Evolutionary conservation across 805 yeast genomes (phyloP), one percentile per base, ranked within the genome.

Genomic region (Saturnispora galanensis): DNA sequence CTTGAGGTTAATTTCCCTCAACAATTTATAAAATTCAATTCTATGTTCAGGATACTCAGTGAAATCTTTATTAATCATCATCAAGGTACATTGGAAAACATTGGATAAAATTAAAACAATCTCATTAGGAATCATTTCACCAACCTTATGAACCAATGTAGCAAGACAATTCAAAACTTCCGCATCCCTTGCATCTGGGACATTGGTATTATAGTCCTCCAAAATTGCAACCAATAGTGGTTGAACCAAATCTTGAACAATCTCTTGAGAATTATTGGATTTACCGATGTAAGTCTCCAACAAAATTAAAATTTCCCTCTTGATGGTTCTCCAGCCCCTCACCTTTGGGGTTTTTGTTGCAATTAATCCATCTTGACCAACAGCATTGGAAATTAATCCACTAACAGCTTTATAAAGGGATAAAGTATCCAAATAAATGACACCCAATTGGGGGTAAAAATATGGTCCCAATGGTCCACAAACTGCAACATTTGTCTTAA

Each of bases 11-110:
- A 93, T 90, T 48, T 85, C 94, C 55, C 89, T 81, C 59, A 93
- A 72, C 44, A 93, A 71, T 66, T 83, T 84, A 69, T 90, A 93
- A 63, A 93, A 93, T 61, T 89, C 97, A 46, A 90, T 95, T 58
- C 99, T 79, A 67, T 90, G 97, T 63, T 93, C 98, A 10, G 97
- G 98, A 63, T 86, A 93, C 64, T 93, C 97, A 3, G 95, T 80
- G 60, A 93, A 87, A 64, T 93, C 97, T 58, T 84, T 84, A 60
- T 84, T 87, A 57, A 93, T 90, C 98, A 93, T 93, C 54, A 81
- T 84, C 62, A 93, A 75, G 2, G 99, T 93, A 60, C 90, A 84
- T 62, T 86, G 95, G 65, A 93, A 93, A 11, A 93, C 96, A 64
- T 81, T 83, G 58, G 87, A 95, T 52, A 93, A 69, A 48, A 93